These are phyloP conservation scores for Fusarium chuoi DNA, from an alignment of 2,329 filamentous ascomycete species.

Conservation along the genomic window DNA sequence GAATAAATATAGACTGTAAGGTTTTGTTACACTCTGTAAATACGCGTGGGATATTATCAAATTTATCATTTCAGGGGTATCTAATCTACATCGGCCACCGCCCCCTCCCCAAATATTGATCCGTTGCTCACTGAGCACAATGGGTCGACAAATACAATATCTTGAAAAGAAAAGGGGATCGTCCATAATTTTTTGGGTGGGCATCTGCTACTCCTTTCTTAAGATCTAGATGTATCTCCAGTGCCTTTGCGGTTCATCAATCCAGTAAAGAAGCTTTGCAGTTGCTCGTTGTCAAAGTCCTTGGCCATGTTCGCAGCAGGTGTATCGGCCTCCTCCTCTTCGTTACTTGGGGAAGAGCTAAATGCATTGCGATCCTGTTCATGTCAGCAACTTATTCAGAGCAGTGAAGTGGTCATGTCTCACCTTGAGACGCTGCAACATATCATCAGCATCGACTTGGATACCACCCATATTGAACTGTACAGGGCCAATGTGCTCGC, in stretches of 20 bases:
- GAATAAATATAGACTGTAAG: not conserved
- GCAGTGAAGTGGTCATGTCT: conserved; percentile 20
- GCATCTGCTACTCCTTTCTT: not conserved
- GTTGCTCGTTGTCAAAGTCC: conserved; percentile 63
- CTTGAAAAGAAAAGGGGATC: not conserved
- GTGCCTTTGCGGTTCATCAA: conserved; percentile 65
- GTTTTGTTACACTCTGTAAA: not conserved
- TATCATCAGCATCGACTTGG: conserved; percentile 93
- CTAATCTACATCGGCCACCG: conserved; percentile 51
- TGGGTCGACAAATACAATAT: conserved; percentile 5
- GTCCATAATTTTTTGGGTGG: not conserved
- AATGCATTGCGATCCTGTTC: conserved; percentile 67
- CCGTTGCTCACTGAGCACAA: conserved; percentile 12
- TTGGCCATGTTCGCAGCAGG: conserved; percentile 56
- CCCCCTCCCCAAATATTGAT: conserved; percentile 23
- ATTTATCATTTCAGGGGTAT: conserved; percentile 52
- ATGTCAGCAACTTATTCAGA: conserved; percentile 31
- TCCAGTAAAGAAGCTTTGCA: conserved; percentile 69
- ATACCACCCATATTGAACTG: conserved; percentile 99
- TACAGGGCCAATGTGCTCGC: conserved; percentile 90
- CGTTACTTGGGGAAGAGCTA: conserved; percentile 57
- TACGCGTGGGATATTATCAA: conserved; percentile 23
- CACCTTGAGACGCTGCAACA: conserved; percentile 88
- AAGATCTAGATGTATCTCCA: conserved; percentile 32
- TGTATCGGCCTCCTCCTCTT: conserved; percentile 51